These are phyloP conservation scores for Zea mays DNA, from an alignment of 176 grass and related monocot species.

Conservation along the genomic window DNA sequence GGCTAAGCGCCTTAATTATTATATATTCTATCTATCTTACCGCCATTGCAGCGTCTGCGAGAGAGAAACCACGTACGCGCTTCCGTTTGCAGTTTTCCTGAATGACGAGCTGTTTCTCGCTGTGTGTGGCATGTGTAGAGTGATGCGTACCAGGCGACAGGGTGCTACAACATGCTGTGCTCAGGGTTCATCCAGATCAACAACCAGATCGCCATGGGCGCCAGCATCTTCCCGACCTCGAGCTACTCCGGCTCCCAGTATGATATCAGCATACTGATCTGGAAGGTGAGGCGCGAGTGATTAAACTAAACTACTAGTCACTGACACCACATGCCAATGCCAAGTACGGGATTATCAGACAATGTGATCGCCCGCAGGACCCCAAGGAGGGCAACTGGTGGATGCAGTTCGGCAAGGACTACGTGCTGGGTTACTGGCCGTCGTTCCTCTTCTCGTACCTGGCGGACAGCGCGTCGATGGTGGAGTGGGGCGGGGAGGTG, in stretches of 20 bases:
- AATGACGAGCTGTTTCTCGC: neutral
- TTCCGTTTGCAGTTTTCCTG: neutral
- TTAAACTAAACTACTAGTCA: slow-evolving; percentile 5
- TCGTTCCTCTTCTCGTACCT: slow-evolving; percentile 91
- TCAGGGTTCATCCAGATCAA: slow-evolving; percentile 91
- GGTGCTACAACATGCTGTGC: slow-evolving; percentile 93
- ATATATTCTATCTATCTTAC: neutral
- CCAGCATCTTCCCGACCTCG: slow-evolving; percentile 80
- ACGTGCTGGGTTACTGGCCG: slow-evolving; percentile 89
- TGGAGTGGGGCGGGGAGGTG: slow-evolving; percentile 96
- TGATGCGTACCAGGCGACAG: slow-evolving; percentile 86
- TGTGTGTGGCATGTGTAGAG: slow-evolving; percentile 45
- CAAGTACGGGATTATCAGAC: slow-evolving; percentile 31
- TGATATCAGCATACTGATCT: slow-evolving; percentile 91
- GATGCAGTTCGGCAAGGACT: slow-evolving; percentile 91
- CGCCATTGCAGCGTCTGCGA: neutral
- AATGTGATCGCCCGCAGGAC: slow-evolving; percentile 35
- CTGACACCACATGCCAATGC: slow-evolving; percentile 36
- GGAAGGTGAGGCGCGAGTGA: slow-evolving; percentile 64
- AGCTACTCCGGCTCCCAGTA: slow-evolving; percentile 77
- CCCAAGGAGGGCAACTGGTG: slow-evolving; percentile 95
- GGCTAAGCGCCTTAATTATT: no score
- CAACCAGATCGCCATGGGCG: slow-evolving; percentile 85
- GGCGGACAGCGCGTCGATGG: slow-evolving; percentile 70
- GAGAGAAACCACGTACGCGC: neutral